Conservation (phyloP, 2,329 filamentous ascomycete genomes). For the Botrytis squamosa region DNA sequence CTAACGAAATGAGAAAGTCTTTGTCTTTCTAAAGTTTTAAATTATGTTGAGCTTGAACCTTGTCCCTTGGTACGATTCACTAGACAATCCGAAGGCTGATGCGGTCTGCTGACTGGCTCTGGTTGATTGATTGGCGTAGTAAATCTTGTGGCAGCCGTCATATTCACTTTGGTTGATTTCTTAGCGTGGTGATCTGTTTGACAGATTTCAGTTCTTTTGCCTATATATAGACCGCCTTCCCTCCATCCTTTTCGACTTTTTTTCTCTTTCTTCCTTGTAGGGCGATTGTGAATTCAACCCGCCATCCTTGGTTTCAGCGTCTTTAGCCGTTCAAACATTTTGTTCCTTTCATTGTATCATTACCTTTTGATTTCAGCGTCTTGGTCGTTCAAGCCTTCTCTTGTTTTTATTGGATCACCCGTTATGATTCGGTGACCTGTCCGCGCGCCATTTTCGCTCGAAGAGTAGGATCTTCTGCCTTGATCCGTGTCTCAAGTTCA, state of each 20-base stretch:
- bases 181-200: not conserved
- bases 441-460: not conserved
- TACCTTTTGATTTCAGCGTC: not conserved
- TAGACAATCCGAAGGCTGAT: not conserved
- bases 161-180: not conserved
- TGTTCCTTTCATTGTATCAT: not conserved
- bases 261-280: not conserved
- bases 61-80: too few species aligned
- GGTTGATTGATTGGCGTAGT: too few species aligned
- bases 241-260: not conserved
- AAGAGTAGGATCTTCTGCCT: not conserved
- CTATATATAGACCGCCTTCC: not conserved
- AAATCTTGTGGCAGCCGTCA: not conserved
- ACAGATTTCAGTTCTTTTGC: not conserved
- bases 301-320: not conserved
- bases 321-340: not conserved
- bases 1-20: not conserved
- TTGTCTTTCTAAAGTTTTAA: not conserved
- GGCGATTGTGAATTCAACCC: not conserved
- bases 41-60: not conserved
- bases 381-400: not conserved
- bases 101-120: not conserved
- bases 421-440: not conserved
- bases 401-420: not conserved
- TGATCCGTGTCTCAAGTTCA: not conserved